phyloP scores from a whole-genome alignment of 2,329 filamentous ascomycete species.

The Elsinoe fawcettii region DNA sequence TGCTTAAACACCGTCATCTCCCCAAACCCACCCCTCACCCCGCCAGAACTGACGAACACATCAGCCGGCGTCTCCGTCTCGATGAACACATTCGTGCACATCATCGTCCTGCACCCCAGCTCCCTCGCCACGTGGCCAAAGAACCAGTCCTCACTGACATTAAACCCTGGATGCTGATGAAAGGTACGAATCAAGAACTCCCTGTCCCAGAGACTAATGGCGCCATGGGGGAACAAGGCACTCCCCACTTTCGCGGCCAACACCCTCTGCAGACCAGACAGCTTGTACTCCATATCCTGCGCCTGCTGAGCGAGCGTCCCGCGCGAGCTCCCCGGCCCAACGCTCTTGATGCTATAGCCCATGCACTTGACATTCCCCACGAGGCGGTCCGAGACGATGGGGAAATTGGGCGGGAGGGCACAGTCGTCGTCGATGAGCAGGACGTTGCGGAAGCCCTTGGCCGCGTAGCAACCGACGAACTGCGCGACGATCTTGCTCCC shows the following conservation, averaged over 20 bases:
- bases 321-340: conserved; percentile 19
- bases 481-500: conserved; percentile 45
- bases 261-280: conserved; percentile 40
- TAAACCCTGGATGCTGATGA: conserved; percentile 43
- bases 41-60: conserved; percentile 36
- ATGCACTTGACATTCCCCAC: conserved; percentile 38
- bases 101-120: conserved; percentile 40
- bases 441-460: conserved; percentile 39
- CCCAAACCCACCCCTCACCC: conserved; percentile 42
- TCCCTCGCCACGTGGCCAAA: conserved; percentile 42
- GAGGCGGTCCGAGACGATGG: conserved; percentile 39
- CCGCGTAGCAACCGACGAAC: conserved; percentile 42
- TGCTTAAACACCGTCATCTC: conserved; percentile 49
- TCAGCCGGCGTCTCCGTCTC: conserved; percentile 43
- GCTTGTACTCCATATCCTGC: conserved; percentile 48
- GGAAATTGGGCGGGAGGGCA: conserved; percentile 41
- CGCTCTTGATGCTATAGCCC: conserved; percentile 43
- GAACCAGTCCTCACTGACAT: conserved; percentile 47
- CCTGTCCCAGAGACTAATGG: conserved; percentile 43
- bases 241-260: conserved; percentile 40
- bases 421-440: conserved; percentile 46
- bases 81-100: conserved; percentile 45
- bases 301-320: conserved; percentile 28
- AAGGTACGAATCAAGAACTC: conserved; percentile 41
- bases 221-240: conserved; percentile 45